Evolutionary conservation across 1,284 basidiomycete species (phyloP).

Genomic region (Boletellus deceptivus): DNA sequence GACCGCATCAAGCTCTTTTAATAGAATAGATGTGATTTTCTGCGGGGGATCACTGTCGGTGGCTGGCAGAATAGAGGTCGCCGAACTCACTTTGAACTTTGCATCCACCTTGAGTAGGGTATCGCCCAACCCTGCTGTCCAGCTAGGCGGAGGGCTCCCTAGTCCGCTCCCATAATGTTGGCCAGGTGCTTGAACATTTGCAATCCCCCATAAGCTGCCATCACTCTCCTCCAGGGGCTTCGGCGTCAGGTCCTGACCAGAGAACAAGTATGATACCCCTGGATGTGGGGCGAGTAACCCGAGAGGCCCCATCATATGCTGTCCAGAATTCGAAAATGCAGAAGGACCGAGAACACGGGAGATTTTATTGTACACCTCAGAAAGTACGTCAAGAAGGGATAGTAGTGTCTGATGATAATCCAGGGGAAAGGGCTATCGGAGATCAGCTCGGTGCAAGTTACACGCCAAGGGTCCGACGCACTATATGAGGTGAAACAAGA

Average conservation of each 20-base stretch:
- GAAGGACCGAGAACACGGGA: constrained; percentile 76
- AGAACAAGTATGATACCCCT: constrained; percentile 77
- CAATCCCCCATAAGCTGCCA: constrained; percentile 68
- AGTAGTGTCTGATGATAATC: constrained; percentile 86
- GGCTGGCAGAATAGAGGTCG: neutral
- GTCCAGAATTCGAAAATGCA: constrained; percentile 55
- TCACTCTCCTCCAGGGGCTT: constrained; percentile 42
- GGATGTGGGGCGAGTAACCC: constrained; percentile 72
- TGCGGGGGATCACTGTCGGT: constrained; percentile 30
- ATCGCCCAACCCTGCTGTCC: constrained; percentile 65
- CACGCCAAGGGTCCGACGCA: constrained; percentile 34
- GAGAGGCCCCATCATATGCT: constrained; percentile 75
- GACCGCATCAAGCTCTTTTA: constrained; percentile 81
- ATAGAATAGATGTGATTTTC: constrained; percentile 74
- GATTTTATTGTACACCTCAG: constrained; percentile 84
- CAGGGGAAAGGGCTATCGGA: constrained; percentile 71
- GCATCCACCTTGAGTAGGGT: constrained; percentile 75
- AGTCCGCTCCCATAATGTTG: constrained; percentile 31
- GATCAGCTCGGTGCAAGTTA: constrained; percentile 1
- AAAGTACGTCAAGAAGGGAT: constrained; percentile 82
- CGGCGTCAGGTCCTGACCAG: constrained; percentile 36
- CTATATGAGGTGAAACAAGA: constrained; percentile 73
- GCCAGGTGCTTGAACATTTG: constrained; percentile 43
- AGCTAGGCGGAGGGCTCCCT: constrained; percentile 55
- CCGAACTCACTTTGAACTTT: constrained; percentile 69